Percentiles rank a stretch among this genome's conserved stretches.
Conservation (phyloP, 1,284 basidiomycete genomes). For the Farysia itapuensis region DNA sequence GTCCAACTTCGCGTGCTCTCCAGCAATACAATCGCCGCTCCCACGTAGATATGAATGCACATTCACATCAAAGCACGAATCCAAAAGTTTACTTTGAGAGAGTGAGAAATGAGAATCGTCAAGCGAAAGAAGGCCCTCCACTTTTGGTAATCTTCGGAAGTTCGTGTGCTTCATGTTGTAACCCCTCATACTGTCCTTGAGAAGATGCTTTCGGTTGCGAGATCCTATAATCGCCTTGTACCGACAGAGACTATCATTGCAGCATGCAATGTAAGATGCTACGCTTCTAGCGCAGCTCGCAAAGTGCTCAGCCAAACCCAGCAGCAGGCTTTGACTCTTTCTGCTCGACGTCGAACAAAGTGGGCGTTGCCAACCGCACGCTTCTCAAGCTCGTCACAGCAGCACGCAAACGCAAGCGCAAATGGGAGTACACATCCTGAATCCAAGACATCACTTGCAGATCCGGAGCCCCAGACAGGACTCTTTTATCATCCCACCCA, state of each 20-base stretch:
- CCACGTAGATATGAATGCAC: not conserved
- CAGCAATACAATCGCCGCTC: too few species aligned
- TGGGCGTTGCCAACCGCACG: not conserved
- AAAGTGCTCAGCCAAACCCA: too few species aligned
- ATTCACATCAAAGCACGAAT: not conserved
- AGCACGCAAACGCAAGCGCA: not conserved
- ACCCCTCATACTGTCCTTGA: not conserved
- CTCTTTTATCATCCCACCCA: conserved; percentile 45
- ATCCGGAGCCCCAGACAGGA: conserved; percentile 33
- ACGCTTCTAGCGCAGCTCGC: not conserved
- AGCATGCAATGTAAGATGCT: not conserved
- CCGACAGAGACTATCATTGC: not conserved
- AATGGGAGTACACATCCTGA: too few species aligned
- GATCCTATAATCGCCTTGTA: not conserved
- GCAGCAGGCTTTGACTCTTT: not conserved
- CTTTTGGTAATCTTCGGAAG: too few species aligned
- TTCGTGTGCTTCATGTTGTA: not conserved
- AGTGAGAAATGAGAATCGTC: not conserved
- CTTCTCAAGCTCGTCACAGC: not conserved
- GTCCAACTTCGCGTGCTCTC: too few species aligned
- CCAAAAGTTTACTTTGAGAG: not conserved
- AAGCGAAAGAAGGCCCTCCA: not conserved
- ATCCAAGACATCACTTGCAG: not conserved
- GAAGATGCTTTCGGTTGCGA: not conserved
- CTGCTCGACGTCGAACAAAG: too few species aligned